Conservation (phyloP, 1,284 basidiomycete genomes). For the Rhodofomes roseus region DNA sequence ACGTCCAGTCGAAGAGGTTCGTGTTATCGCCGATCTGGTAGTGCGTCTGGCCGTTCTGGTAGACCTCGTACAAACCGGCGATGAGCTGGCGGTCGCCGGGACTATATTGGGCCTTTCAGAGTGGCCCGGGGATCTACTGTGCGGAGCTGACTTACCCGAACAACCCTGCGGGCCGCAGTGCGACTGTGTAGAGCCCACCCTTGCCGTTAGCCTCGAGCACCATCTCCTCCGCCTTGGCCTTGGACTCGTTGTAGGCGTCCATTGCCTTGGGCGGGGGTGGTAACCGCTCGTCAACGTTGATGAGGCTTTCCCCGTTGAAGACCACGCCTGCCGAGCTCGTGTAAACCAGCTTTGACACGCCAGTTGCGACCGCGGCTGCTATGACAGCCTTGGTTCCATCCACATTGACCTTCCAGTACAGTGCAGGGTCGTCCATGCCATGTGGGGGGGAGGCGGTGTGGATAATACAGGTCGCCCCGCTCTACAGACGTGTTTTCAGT, state of each 20-base stretch:
- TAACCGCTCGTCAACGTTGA: conserved; percentile 89
- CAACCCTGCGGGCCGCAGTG: conserved; percentile 92
- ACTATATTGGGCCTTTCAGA: conserved; percentile 35
- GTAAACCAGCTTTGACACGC: conserved; percentile 88
- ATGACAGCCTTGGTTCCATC: conserved; percentile 88
- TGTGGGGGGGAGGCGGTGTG: conserved; percentile 94
- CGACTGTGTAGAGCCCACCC: conserved; percentile 82
- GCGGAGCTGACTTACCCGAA: conserved; percentile 70
- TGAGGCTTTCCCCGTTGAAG: conserved; percentile 81
- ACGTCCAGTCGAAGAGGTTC: conserved; percentile 97
- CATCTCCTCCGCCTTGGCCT: conserved; percentile 85
- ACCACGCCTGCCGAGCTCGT: conserved; percentile 94
- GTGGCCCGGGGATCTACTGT: neutral
- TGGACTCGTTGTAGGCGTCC: conserved; percentile 97
- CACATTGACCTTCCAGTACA: conserved; percentile 95
- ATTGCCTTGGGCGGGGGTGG: conserved; percentile 73
- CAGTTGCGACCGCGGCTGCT: conserved; percentile 68
- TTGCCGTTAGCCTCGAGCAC: conserved; percentile 86
- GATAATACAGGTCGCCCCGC: conserved; percentile 83
- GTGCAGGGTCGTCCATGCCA: conserved; percentile 62
- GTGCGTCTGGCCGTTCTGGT: conserved; percentile 81
- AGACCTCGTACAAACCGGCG: conserved; percentile 77
- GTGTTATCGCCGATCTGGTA: conserved; percentile 94
- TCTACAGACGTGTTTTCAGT: conserved; percentile 38
- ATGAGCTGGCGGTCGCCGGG: conserved; percentile 92